Base-by-base conservation (phyloP, 345 rosid genomes). In the Hirschfeldia incana region DNA sequence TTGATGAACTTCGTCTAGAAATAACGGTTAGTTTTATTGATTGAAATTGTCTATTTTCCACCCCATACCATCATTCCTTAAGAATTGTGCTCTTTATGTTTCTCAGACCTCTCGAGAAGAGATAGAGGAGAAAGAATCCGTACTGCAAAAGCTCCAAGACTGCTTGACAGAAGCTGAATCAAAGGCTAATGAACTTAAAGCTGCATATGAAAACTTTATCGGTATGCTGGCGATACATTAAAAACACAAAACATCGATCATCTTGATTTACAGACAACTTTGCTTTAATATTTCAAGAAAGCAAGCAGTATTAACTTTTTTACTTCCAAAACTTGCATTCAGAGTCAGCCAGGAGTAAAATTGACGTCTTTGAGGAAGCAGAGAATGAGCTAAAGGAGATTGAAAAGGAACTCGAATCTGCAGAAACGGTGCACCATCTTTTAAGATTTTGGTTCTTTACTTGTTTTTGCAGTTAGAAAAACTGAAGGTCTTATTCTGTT, bases 1-100 rank as follows among this genome's bases (percentile, higher is more conserved):
- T 89, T 76, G 86, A 88, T 75, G 94, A 94, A 81, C 92, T 89
- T 77, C 78, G 42, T 63, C 85, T 81, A 86, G 98, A 94, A 84
- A 88, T 90, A 67, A 84, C 85, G 51, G 97, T 92, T 79, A 69
- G 91, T 79, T 75, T 34, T 63, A 68, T 44, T 51, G 66, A 65
- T 33, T 53, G 30, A 33, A 49, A 46, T 39, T 67, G 30, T 30
- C 27, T 21, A 21, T 46, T 26, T 30, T 32, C 46, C 46, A 13
- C 5, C 46, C 27, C 64, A 9, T 30, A 13, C 12, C 70, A 46
- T 73, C 69, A 39, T 53, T 53, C 9, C 51, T 51, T 10, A 66
- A 57, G 57, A 46, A 53, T 28, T 53, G 15, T 28, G 44, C 65
- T 53, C 21, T 55, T 78, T 72, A 72, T 37, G 29, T 69, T 55